phyloP scores from a whole-genome alignment of 176 grass and related monocot species.

The Oryza meyeriana region DNA sequence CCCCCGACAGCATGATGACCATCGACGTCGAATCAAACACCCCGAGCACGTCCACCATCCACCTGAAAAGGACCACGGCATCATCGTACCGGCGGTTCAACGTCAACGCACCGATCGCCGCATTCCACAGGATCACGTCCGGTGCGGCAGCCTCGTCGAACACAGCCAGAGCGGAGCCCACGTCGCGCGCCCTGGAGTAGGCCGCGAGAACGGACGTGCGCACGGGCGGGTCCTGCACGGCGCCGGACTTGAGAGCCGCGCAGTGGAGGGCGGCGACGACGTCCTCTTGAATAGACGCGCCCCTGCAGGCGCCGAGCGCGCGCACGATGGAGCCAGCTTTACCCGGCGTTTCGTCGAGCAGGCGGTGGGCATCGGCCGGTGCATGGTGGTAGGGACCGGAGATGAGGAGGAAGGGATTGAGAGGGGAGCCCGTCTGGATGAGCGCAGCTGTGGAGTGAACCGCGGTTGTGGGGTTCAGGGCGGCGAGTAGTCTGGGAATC shows the following conservation, averaged over 20 bases:
- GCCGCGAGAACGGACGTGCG: slow-evolving; percentile 59
- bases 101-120: slow-evolving; percentile 38
- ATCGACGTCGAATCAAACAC: slow-evolving; percentile 48
- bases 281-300: background rate
- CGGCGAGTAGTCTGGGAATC: background rate
- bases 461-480: background rate
- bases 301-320: slow-evolving; percentile 22
- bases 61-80: slow-evolving; percentile 36
- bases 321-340: slow-evolving; percentile 32
- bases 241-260: slow-evolving; percentile 44
- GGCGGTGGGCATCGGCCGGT: background rate
- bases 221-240: slow-evolving; percentile 51
- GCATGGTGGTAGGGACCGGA: background rate
- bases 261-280: slow-evolving; percentile 54
- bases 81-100: slow-evolving; percentile 15
- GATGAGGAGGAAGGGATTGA: background rate
- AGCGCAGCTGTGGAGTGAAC: background rate
- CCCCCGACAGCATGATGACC: slow-evolving; percentile 60
- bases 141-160: slow-evolving; percentile 43
- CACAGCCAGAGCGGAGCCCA: slow-evolving; percentile 33
- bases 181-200: slow-evolving; percentile 46
- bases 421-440: background rate
- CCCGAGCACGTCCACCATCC: slow-evolving; percentile 40
- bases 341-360: slow-evolving; percentile 45
- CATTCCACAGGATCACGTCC: slow-evolving; percentile 75